phyloP scores from a whole-genome alignment of 305 asterid species.

The Fraxinus ornus region DNA sequence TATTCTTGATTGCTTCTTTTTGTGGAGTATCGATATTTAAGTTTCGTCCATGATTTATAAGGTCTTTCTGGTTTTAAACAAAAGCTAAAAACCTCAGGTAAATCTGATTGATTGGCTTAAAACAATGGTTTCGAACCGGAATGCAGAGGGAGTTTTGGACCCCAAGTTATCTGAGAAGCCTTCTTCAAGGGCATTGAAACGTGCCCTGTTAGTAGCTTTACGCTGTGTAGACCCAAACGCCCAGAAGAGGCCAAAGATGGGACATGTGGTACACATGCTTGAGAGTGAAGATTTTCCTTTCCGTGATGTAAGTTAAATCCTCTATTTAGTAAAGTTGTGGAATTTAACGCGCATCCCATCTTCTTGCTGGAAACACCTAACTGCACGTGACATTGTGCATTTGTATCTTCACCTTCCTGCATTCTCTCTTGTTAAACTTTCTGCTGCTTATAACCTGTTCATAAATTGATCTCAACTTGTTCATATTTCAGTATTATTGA shows the following conservation, averaged over 20 bases:
- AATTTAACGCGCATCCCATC: neutral
- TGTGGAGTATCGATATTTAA: constrained; percentile 5
- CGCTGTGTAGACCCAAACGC: constrained; percentile 88
- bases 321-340: neutral
- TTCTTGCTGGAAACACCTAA: neutral
- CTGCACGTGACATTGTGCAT: constrained; percentile 2
- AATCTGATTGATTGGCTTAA: constrained; percentile 89
- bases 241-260: constrained; percentile 95
- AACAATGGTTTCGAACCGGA: constrained; percentile 75
- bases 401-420: neutral
- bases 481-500: neutral
- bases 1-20: constrained; percentile 6
- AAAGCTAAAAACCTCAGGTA: constrained; percentile 43
- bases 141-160: constrained; percentile 80
- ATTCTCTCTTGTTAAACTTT: neutral
- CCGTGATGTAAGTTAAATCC: constrained; percentile 64
- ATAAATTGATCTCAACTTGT: neutral
- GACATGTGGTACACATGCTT: constrained; percentile 89
- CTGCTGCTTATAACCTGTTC: neutral
- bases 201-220: constrained; percentile 77
- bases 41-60: neutral
- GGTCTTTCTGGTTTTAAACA: neutral
- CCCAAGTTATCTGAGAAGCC: constrained; percentile 74
- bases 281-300: constrained; percentile 88
- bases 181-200: constrained; percentile 77